Evolutionary conservation across 768 basidiomycete species (phyloP).

Genomic region (Tephrocybe sp.): DNA sequence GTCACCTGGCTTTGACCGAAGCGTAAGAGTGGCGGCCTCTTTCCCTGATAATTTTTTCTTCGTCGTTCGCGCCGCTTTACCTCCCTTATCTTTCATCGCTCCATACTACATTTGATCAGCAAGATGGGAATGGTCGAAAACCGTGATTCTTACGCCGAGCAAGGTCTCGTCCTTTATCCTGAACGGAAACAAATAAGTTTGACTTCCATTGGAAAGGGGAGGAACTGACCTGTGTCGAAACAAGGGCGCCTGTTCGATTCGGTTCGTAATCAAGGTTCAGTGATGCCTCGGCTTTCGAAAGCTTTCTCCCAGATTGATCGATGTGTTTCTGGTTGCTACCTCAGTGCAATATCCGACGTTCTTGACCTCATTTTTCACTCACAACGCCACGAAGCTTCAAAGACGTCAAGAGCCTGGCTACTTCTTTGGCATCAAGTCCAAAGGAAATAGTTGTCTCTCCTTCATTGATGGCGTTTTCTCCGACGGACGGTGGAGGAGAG

Average conservation of each 20-base stretch:
- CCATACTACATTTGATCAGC: slow-evolving; percentile 12
- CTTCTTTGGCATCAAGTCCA: slow-evolving; percentile 29
- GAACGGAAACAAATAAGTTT: no score
- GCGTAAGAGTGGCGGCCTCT: no score
- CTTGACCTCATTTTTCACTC: slow-evolving; percentile 10
- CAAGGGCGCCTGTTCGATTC: slow-evolving; percentile 3
- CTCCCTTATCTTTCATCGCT: slow-evolving; percentile 30
- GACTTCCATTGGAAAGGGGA: no score
- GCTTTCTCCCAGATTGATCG: slow-evolving; percentile 14
- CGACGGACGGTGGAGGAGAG: slow-evolving; percentile 38
- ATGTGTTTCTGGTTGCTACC: slow-evolving; percentile 9
- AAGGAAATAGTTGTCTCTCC: slow-evolving; percentile 33
- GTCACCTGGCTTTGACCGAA: background rate
- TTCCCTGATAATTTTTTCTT: background rate
- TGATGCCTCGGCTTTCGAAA: slow-evolving; percentile 23
- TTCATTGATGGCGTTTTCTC: slow-evolving; percentile 22
- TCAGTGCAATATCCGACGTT: background rate
- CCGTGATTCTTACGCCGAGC: slow-evolving; percentile 18
- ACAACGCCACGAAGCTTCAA: slow-evolving; percentile 49
- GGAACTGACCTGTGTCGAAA: slow-evolving; percentile 21
- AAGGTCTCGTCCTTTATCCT: slow-evolving; percentile 26
- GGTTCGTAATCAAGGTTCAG: slow-evolving; percentile 20
- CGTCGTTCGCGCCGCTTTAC: slow-evolving; percentile 12
- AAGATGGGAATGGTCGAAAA: background rate
- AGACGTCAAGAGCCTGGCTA: slow-evolving; percentile 38